Conservation (phyloP, 169 alveolate species). For the Perkinsus marinus region DNA sequence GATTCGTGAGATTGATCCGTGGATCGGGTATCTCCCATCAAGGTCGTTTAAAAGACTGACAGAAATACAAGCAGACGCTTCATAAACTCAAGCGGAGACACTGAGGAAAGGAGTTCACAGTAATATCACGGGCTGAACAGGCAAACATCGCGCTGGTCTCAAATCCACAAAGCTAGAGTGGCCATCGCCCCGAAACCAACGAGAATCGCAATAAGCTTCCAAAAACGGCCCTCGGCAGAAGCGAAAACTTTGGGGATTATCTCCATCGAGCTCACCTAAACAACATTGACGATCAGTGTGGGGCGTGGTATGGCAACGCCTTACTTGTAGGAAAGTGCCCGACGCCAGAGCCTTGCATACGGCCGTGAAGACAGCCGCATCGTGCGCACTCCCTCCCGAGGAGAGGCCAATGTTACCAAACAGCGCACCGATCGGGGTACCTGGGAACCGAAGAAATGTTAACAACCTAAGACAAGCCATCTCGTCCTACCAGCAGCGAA, state of each 20-base stretch:
- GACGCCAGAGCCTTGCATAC: neutral
- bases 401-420: neutral
- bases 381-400: neutral
- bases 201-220: neutral
- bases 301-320: no score
- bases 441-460: neutral
- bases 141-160: no score
- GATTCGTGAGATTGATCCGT: no score
- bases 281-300: no score
- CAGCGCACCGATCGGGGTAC: neutral
- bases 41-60: no score
- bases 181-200: neutral
- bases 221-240: neutral
- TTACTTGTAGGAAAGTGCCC: neutral
- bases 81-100: no score
- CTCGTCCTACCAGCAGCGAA: neutral
- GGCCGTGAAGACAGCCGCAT: neutral
- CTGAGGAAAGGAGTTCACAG: no score
- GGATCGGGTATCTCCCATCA: no score
- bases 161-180: neutral
- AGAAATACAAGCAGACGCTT: no score
- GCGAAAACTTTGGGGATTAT: neutral
- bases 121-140: no score
- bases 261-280: neutral
- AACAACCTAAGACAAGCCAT: neutral